These are phyloP conservation scores for Nicotiana sylvestris DNA, from an alignment of 257 asterid genomes.

Conservation along the genomic window DNA sequence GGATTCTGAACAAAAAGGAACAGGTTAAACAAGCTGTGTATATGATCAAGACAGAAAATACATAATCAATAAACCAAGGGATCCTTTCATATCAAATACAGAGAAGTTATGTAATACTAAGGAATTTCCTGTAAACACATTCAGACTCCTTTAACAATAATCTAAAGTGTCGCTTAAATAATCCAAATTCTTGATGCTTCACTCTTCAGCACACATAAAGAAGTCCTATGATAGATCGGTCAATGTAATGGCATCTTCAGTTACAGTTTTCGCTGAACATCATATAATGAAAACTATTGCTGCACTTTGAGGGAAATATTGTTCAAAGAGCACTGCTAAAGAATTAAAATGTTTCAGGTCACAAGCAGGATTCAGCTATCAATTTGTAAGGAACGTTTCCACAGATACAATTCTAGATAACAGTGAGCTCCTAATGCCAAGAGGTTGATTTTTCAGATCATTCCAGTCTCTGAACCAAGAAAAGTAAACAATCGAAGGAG, in stretches of 20 bases:
- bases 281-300: neutral
- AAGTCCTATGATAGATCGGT: neutral
- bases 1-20: conserved; percentile 18
- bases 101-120: neutral
- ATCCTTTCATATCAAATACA: neutral
- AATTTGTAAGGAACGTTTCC: neutral
- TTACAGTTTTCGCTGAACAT: neutral
- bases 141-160: neutral
- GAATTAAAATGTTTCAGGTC: neutral
- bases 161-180: neutral
- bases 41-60: conserved; percentile 8
- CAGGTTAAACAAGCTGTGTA: neutral
- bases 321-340: neutral
- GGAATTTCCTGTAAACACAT: neutral
- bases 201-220: neutral
- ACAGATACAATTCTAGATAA: conserved; percentile 1
- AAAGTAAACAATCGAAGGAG: neutral
- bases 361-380: neutral
- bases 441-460: neutral
- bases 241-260: neutral
- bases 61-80: neutral
- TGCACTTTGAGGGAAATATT: conserved; percentile 2
- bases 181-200: neutral
- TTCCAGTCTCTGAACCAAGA: neutral
- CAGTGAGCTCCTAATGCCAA: neutral